phyloP scores from a whole-genome alignment of 2,329 filamentous ascomycete genomes.

The Clarireedia hainanense region DNA sequence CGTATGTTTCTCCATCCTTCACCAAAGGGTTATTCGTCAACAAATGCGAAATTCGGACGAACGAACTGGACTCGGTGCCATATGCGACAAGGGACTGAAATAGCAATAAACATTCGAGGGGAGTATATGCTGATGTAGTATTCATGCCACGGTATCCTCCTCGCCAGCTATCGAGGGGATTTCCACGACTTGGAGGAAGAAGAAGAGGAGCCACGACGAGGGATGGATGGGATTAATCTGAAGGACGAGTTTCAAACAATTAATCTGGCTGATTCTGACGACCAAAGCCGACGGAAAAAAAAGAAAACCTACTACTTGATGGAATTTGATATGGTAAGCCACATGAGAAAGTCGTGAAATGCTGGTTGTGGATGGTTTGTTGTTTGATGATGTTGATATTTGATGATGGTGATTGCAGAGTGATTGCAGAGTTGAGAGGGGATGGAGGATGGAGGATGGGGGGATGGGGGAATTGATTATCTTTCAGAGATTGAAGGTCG shows the following conservation, averaged over 20 bases:
- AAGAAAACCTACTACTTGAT: background rate
- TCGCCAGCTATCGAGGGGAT: slow-evolving; percentile 49
- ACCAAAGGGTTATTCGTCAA: slow-evolving; percentile 69
- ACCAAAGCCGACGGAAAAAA: no score
- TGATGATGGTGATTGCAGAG: no score
- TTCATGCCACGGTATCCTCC: slow-evolving; percentile 49
- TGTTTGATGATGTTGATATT: background rate
- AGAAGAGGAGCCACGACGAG: slow-evolving; percentile 47
- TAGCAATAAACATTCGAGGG: slow-evolving; percentile 77
- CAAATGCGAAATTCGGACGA: slow-evolving; percentile 58
- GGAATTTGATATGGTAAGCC: background rate
- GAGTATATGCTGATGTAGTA: slow-evolving; percentile 60
- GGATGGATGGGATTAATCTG: slow-evolving; percentile 3
- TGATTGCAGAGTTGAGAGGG: no score
- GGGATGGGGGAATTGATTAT: no score
- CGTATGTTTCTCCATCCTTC: slow-evolving; percentile 61
- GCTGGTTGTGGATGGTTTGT: background rate
- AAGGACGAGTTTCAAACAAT: background rate
- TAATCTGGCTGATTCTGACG: background rate
- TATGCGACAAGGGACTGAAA: slow-evolving; percentile 70
- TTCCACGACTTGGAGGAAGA: slow-evolving; percentile 43
- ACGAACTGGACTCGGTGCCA: slow-evolving; percentile 61
- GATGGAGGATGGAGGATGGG: no score
- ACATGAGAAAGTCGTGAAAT: no score
- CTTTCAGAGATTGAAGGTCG: no score